Conservation (phyloP, 306 rosid species). For the Vachellia pachyceras region DNA sequence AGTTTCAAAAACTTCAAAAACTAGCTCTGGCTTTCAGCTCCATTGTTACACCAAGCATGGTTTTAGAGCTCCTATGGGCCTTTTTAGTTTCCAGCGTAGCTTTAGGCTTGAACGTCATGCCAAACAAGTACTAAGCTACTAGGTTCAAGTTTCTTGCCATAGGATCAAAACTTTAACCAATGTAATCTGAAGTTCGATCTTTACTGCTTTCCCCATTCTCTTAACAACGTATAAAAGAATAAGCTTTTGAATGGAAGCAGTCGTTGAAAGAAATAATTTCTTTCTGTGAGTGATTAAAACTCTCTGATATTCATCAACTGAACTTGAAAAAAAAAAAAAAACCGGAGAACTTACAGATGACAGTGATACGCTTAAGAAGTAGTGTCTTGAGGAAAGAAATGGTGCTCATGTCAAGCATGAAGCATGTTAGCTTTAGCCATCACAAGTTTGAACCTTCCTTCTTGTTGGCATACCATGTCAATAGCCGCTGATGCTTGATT, state of each 20-base stretch:
- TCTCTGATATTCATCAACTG: background rate
- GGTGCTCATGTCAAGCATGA: constrained; percentile 45
- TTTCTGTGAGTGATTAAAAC: background rate
- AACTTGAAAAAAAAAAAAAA: background rate
- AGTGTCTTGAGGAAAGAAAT: constrained; percentile 33
- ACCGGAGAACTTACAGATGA: constrained; percentile 51
- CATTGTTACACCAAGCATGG: too few relatives aligned
- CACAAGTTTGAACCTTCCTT: constrained; percentile 45
- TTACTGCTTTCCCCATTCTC: background rate
- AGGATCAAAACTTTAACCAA: too few relatives aligned
- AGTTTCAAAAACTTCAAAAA: too few relatives aligned
- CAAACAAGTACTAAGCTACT: background rate
- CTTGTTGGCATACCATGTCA: constrained; percentile 46
- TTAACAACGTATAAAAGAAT: background rate
- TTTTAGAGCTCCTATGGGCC: too few relatives aligned
- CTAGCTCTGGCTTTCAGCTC: too few relatives aligned
- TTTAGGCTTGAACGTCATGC: too few relatives aligned
- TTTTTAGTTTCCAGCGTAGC: too few relatives aligned
- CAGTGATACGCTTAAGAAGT: constrained; percentile 37
- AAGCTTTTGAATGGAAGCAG: background rate
- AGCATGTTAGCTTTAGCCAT: constrained; percentile 52
- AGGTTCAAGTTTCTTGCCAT: background rate
- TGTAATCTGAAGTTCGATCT: background rate
- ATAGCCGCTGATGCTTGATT: constrained; percentile 47
- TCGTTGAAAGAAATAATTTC: too few relatives aligned